Evolutionary conservation across 78 protist genomes (phyloP).

Genomic region (Chrysochromulina tobinii): DNA sequence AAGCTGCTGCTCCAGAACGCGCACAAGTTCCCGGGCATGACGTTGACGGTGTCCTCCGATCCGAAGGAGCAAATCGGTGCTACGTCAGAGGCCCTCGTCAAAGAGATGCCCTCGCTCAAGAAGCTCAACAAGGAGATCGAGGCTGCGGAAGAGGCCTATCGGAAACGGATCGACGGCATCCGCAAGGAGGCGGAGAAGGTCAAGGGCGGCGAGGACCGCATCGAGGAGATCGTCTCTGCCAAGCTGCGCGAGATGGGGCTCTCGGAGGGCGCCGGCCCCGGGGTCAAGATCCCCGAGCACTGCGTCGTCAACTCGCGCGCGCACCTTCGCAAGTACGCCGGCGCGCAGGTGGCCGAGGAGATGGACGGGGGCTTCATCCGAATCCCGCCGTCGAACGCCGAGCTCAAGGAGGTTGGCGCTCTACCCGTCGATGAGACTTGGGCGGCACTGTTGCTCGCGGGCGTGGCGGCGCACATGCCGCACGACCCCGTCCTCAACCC

Average conservation of each 20-base stretch:
- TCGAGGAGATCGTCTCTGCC: neutral
- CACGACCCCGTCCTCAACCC: neutral
- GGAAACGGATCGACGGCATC: neutral
- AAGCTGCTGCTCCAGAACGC: neutral
- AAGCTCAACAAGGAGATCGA: neutral
- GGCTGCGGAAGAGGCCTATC: neutral
- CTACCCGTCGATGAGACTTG: neutral
- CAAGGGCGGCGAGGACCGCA: slow-evolving; percentile 7
- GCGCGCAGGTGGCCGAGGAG: neutral
- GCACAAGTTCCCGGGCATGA: slow-evolving; percentile 3
- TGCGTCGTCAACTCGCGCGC: slow-evolving; percentile 18
- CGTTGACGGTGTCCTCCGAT: neutral
- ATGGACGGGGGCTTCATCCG: neutral
- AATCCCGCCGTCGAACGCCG: neutral
- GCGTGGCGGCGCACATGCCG: slow-evolving; percentile 24
- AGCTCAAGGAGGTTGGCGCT: neutral
- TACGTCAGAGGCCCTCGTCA: neutral
- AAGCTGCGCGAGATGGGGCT: neutral
- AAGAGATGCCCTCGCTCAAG: slow-evolving; percentile 5
- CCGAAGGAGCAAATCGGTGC: neutral
- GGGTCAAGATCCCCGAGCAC: slow-evolving; percentile 10
- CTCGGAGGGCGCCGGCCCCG: neutral
- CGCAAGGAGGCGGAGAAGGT: slow-evolving; percentile 26
- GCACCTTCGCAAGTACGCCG: neutral
- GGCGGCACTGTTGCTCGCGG: neutral